phyloP scores from a whole-genome alignment of 2,329 filamentous ascomycete species.

The Pseudocercospora pini-densiflorae region DNA sequence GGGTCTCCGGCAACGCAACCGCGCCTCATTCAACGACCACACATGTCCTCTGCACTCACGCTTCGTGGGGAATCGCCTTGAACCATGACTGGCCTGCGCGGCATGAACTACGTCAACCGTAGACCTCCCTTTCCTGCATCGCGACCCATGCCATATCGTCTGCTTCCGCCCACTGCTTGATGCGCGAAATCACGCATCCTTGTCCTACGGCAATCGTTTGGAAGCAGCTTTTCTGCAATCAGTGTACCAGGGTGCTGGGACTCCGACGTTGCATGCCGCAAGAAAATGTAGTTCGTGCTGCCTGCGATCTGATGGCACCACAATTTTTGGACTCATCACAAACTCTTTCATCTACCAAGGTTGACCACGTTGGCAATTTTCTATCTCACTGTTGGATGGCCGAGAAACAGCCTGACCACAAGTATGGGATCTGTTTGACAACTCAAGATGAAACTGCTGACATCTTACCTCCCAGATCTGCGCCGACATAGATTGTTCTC shows the following conservation, averaged over 20 bases:
- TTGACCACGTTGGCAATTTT: neutral
- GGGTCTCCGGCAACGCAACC: neutral
- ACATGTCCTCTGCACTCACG: neutral
- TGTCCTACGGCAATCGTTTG: conserved; percentile 22
- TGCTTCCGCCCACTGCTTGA: neutral
- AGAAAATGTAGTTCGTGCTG: conserved; percentile 23
- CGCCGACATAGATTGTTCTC: neutral
- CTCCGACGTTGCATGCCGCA: conserved; percentile 25
- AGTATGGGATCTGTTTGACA: neutral
- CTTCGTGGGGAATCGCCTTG: neutral
- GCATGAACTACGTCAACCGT: neutral
- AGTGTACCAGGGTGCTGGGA: conserved; percentile 24
- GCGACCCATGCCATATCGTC: neutral
- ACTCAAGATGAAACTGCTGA: neutral
- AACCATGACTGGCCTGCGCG: neutral
- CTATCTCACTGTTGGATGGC: neutral
- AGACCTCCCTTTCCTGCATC: neutral
- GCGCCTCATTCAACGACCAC: neutral
- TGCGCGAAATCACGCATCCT: conserved; percentile 18
- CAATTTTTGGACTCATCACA: conserved; percentile 18
- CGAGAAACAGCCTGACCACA: conserved; percentile 4
- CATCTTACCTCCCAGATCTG: neutral
- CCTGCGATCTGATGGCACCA: conserved; percentile 13
- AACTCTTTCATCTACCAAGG: neutral
- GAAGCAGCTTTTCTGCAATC: conserved; percentile 20